Conservation (phyloP, 2,329 filamentous ascomycete species). For the Xylaria sp. region DNA sequence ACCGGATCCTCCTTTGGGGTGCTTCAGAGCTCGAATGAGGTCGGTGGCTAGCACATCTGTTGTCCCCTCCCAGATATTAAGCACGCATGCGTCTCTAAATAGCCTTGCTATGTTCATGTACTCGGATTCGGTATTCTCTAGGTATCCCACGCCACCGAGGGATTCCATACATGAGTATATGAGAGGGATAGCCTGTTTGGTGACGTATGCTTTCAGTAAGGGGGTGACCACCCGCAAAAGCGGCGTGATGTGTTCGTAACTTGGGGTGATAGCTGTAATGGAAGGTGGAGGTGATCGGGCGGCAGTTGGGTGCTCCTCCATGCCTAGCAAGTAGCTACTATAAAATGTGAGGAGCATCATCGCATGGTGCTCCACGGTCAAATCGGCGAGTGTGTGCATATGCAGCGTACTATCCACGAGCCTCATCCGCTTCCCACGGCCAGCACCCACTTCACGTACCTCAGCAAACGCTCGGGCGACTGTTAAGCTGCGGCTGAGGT, state of each 20-base stretch:
- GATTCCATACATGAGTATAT: slow-evolving; percentile 44
- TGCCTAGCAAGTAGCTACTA: slow-evolving; percentile 54
- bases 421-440: slow-evolving; percentile 47
- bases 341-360: slow-evolving; percentile 44
- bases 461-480: slow-evolving; percentile 61
- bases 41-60: slow-evolving; percentile 74
- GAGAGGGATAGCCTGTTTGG: slow-evolving; percentile 34
- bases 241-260: slow-evolving; percentile 21
- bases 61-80: slow-evolving; percentile 45
- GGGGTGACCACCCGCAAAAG: slow-evolving; percentile 69
- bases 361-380: slow-evolving; percentile 59
- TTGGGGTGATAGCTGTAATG: slow-evolving; percentile 28
- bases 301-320: slow-evolving; percentile 38
- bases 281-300: not conserved
- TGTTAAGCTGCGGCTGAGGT: slow-evolving; percentile 59
- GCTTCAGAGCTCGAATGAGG: slow-evolving; percentile 60
- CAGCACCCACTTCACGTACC: slow-evolving; percentile 57
- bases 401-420: slow-evolving; percentile 59
- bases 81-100: slow-evolving; percentile 59
- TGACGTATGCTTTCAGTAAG: slow-evolving; percentile 63
- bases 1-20: slow-evolving; percentile 53
- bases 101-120: slow-evolving; percentile 66
- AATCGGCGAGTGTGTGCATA: slow-evolving; percentile 58
- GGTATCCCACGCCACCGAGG: slow-evolving; percentile 43
- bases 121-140: slow-evolving; percentile 62